Base-by-base conservation (phyloP, 768 basidiomycete genomes). In the Tephrocybe sp. region DNA sequence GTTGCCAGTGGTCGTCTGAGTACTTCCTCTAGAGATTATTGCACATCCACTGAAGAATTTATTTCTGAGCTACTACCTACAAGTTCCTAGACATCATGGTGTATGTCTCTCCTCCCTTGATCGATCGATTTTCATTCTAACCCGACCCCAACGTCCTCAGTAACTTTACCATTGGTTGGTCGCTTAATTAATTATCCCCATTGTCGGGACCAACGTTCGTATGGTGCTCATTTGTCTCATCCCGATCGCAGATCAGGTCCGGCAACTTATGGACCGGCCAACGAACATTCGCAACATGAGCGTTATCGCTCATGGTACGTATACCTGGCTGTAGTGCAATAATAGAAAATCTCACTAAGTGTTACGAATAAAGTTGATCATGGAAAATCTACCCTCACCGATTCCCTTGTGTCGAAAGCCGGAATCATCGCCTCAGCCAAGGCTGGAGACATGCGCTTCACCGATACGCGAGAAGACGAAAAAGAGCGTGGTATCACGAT, bases 401-500 rank as follows among this genome's bases (percentile, higher is more conserved):
- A 99, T 73, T 98, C 96, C 34, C 80, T 99, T 37, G 95, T 99
- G 67, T 95, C 96, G 57, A 98, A 98, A 79, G 97, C 97, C 56
- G 97, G 97, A 82, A 99, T 99, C 70, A 98, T 99, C 62, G 96
- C 97, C 54, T 74, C 78, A 35, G 76, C 92, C 64, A 96, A 97
- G 69, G 92, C 97, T 52, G 97, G 97, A 67, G 93, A 97, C 52
- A 80, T 91, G 83, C 92, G 96, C 53, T 98, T 95, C 70, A 98
- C 92, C 48, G 94, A 98, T 72, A 98, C 97, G 52, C 82, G 96
- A 77, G 84, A 89, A 9, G 97, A 99, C 67, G 97, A 99, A 79
- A 98, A 96, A 69, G 96, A 98, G 70, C 94, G 96, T 72, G 97
- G 97, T 78, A 98, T 99, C 65, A 98, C 97, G 45, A 98, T 99